Conservation (phyloP, 176 grass and related monocot genomes). For the Hyparrhenia diplandra region DNA sequence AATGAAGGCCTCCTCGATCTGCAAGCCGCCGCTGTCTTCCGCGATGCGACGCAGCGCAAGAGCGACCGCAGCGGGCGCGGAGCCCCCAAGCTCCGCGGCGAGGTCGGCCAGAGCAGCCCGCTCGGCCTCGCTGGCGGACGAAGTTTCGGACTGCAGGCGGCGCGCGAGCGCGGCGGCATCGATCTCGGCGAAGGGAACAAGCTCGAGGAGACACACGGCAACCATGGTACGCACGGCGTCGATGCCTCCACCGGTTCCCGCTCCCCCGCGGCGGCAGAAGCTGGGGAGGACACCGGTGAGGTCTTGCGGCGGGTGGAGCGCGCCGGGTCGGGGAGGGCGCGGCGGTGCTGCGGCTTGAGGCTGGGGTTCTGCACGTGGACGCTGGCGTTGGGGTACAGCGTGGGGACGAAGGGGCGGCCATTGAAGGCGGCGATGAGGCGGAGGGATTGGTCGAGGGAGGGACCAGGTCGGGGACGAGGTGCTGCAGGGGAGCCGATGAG, state of each 20-base stretch:
- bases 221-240: conserved; percentile 81
- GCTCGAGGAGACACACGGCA: conserved; percentile 83
- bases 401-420: conserved; percentile 65
- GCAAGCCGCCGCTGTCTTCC: conserved; percentile 71
- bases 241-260: conserved; percentile 44
- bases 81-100: conserved; percentile 57
- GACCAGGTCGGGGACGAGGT: conserved; percentile 65
- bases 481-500: conserved; percentile 77
- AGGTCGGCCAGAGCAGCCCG: conserved; percentile 66
- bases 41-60: conserved; percentile 74
- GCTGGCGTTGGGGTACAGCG: conserved; percentile 43
- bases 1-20: conserved; percentile 80
- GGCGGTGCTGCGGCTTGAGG: conserved; percentile 54
- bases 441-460: conserved; percentile 76
- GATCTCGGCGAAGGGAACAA: conserved; percentile 74
- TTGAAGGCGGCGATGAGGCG: conserved; percentile 85
- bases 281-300: conserved; percentile 38
- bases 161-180: conserved; percentile 75
- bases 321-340: conserved; percentile 29
- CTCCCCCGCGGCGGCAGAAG: conserved; percentile 9
- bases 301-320: conserved; percentile 60
- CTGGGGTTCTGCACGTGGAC: conserved; percentile 25
- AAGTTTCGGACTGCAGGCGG: conserved; percentile 65
- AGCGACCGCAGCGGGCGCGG: conserved; percentile 55
- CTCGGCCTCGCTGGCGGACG: conserved; percentile 60